Base-by-base conservation (phyloP, 257 asterid genomes). In the Nicotiana tomentosiformis region DNA sequence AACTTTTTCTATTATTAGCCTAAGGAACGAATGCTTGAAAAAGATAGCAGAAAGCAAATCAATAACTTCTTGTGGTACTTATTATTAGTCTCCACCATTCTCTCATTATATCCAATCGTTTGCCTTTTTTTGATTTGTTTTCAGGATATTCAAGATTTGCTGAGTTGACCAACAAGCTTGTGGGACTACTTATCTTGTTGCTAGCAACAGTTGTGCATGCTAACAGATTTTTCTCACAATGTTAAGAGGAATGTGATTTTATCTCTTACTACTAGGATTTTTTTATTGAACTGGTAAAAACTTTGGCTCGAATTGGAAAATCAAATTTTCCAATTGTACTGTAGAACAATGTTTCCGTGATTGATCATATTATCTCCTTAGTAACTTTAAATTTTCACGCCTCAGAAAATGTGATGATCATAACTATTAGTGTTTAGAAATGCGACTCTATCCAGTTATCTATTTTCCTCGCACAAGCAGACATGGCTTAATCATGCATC, bases 31-130 rank as follows among this genome's bases (percentile, higher is more conserved):
- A 51, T 77, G 61, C 81, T 77, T 1, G 64, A 77, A 16, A 66
- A 68, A 64, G 64, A 29, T 53, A 74, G 77, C 65, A 70, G 86
- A 84, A 87, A 83, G 37, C 66, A 26, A 49, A 14, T 49, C 15
- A 74, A 82, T n/a, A 82, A 83, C 23, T 84, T 61, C 23, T 80
- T 82, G 88, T 87, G 90, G 90, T 87, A 69, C 60, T 72, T 72
- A 72, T 46, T 72, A 49, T 23, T 16, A 72, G 15, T 6, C 61
- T 46, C 61, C 79, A 72, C 61, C 61, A 20, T 23, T 72, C 61
- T 72, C 15, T 72, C 9, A 23, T n/a, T 23, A 72, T 37, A 61
- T 14, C 61, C 79, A 14, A 46, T 72, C 39, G 20, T 49, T 74
- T 74, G 39, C 62, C 39, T 2, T 23, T 74, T 46, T 16, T 74